Percentiles rank a stretch among this genome's conserved stretches.
phyloP scores from a whole-genome alignment of 805 yeast species.

The Starmera quercuum region DNA sequence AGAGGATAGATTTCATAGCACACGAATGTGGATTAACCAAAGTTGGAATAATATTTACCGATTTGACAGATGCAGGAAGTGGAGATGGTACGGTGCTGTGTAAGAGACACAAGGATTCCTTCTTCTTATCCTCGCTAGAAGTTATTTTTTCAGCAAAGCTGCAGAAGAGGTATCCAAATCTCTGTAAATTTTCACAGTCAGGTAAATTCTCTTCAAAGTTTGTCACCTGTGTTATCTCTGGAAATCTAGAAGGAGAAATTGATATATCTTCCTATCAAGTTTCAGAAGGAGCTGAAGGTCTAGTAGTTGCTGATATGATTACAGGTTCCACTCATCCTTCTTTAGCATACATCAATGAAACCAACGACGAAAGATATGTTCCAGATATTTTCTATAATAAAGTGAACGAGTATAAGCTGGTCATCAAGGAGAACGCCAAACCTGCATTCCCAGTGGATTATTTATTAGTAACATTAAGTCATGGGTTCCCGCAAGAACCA shows the following conservation, averaged over 20 bases:
- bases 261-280: conserved; percentile 91
- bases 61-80: conserved; percentile 77
- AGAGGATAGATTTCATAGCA: conserved; percentile 47
- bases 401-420: conserved; percentile 79
- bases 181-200: conserved; percentile 52
- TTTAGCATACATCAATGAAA: conserved; percentile 70
- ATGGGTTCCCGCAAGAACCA: conserved; percentile 76
- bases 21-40: conserved; percentile 51
- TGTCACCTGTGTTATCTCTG: conserved; percentile 88
- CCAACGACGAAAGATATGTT: conserved; percentile 71
- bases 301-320: conserved; percentile 79
- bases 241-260: conserved; percentile 82
- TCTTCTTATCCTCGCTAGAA: conserved; percentile 85
- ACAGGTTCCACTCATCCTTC: conserved; percentile 88
- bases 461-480: conserved; percentile 77
- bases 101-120: conserved; percentile 87
- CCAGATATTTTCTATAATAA: conserved; percentile 88
- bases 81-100: conserved; percentile 87
- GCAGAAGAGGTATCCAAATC: conserved; percentile 60
- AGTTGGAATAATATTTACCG: conserved; percentile 86
- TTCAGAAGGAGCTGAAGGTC: conserved; percentile 77
- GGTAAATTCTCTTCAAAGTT: conserved; percentile 80
- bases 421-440: conserved; percentile 82
- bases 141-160: conserved; percentile 73
- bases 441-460: conserved; percentile 94